Conservation (phyloP, 2,329 filamentous ascomycete species). For the Colletotrichum incanum region DNA sequence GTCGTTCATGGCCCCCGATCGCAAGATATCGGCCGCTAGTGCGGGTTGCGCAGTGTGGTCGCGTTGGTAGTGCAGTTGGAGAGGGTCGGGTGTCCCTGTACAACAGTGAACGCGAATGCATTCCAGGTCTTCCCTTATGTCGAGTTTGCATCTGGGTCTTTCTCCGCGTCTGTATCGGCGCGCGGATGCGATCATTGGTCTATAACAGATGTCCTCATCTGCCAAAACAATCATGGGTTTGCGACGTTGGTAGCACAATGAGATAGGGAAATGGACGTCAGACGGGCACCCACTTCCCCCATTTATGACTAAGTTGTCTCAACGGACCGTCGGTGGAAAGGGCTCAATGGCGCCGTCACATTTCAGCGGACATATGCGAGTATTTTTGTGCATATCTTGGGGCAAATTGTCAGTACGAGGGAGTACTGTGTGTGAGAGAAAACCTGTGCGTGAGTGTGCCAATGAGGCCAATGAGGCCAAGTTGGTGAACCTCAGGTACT, state of each 20-base stretch:
- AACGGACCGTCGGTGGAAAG: not conserved
- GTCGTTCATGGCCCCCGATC: constrained; percentile 37
- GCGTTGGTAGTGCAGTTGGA: constrained; percentile 5
- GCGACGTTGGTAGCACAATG: not conserved
- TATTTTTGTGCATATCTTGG: not conserved
- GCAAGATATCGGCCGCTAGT: constrained; percentile 32
- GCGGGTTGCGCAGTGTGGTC: constrained; percentile 10
- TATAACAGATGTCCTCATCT: not conserved
- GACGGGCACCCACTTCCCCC: not conserved
- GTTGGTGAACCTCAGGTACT: not conserved
- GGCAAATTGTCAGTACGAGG: not conserved
- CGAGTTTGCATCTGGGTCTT: not conserved
- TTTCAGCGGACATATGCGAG: not conserved
- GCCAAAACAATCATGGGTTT: not conserved
- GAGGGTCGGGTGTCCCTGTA: not conserved
- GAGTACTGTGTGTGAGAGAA: not conserved
- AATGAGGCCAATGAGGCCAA: not conserved
- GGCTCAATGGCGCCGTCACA: not conserved
- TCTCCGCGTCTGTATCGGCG: not conserved
- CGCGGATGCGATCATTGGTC: not conserved
- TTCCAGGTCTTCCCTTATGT: not conserved
- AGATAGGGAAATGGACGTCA: not conserved
- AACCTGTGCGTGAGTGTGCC: too few species aligned
- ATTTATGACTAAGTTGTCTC: not conserved
- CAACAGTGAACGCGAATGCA: not conserved